A percentile compares a stretch with the other conserved stretches of the same genome.
These are phyloP conservation scores for Didymella arachidicola DNA, from an alignment of 2,329 filamentous ascomycete species.

Conservation along the genomic window DNA sequence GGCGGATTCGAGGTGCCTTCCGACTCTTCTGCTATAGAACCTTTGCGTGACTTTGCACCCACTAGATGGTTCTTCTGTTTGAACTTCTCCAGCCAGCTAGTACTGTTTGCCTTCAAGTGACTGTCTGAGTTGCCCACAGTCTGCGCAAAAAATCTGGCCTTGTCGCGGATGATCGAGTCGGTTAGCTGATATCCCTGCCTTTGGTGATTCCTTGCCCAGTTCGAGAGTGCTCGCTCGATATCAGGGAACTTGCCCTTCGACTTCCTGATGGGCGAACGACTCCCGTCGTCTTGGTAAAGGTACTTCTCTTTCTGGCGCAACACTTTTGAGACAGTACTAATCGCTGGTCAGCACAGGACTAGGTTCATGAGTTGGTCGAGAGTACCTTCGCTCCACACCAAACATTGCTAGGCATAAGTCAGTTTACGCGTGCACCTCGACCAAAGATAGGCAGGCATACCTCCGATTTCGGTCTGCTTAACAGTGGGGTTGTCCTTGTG, in stretches of 20 bases:
- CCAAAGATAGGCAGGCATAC: constrained; percentile 57
- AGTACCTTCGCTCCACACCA: constrained; percentile 94
- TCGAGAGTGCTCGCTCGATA: constrained; percentile 87
- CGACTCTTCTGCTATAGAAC: constrained; percentile 69
- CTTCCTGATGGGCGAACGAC: constrained; percentile 79
- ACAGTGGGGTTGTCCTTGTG: constrained; percentile 87
- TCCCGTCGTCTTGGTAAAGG: constrained; percentile 80
- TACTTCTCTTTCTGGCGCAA: constrained; percentile 94
- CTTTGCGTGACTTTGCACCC: constrained; percentile 63
- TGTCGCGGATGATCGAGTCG: constrained; percentile 84
- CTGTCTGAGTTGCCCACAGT: constrained; percentile 75
- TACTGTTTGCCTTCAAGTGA: constrained; percentile 73
- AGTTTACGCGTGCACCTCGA: constrained; percentile 32
- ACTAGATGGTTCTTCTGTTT: constrained; percentile 81
- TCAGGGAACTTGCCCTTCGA: constrained; percentile 86
- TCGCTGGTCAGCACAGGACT: constrained; percentile 29
- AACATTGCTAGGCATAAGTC: constrained; percentile 71
- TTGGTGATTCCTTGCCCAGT: constrained; percentile 85
- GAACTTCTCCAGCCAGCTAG: constrained; percentile 91
- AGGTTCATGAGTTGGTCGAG: constrained; percentile 16
- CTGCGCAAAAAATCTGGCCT: constrained; percentile 81
- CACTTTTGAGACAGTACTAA: constrained; percentile 97
- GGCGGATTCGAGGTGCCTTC: constrained; percentile 67
- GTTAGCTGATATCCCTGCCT: constrained; percentile 76
- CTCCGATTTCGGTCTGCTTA: constrained; percentile 96